Base-by-base conservation (phyloP, 352 stramenopile species). In the Pythium guiyangense region DNA sequence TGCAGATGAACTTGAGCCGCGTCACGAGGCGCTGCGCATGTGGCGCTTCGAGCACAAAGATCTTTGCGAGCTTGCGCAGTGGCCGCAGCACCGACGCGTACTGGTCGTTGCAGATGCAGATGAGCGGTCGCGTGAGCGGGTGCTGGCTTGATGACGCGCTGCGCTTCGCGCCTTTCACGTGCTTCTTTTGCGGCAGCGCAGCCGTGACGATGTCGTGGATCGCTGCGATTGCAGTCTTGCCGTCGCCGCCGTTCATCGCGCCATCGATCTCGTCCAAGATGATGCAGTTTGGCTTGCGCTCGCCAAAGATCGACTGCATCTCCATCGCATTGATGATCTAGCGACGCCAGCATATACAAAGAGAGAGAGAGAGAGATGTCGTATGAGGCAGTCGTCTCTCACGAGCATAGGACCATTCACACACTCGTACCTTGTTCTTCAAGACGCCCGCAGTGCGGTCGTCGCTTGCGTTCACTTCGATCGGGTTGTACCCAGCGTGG, bases 71-170 rank as follows among this genome's bases (percentile, higher is more conserved):
- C 26, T 97, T 92, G 29, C 97, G 88, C 45, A 99, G 77, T n/a
- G 94, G 88, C 11, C 96, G 82, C 39, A 99, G 69, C 31, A 96
- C 88, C 1, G 96, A 95, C 14, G 94, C 94, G 70, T 98, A 99
- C 63, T 98, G 88, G 66, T 99, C 93, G 70, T 99, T 99, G 74
- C 97, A 99, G 71, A 99, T 99, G 64, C 97, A 98, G 60, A 99
- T 99, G 18, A 99, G 76, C 9, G 96, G 96, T 1, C 96, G 84
- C 50, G 72, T 97, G 40, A 98, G 67, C 6, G 92, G 79, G 40
- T 97, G 86, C 25, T 71, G 66, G 48, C 71, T 77, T 20, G 59
- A 56, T 25, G 40, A 35, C 40, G 67, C 67, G 11, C 56, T 54
- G 20, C 54, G 60, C 51, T 81, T 78, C 39, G 42, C 50, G 22